Percentiles rank a stretch among this genome's conserved stretches.
phyloP scores from a whole-genome alignment of 257 asterid genomes.

The Jacaranda copaia region DNA sequence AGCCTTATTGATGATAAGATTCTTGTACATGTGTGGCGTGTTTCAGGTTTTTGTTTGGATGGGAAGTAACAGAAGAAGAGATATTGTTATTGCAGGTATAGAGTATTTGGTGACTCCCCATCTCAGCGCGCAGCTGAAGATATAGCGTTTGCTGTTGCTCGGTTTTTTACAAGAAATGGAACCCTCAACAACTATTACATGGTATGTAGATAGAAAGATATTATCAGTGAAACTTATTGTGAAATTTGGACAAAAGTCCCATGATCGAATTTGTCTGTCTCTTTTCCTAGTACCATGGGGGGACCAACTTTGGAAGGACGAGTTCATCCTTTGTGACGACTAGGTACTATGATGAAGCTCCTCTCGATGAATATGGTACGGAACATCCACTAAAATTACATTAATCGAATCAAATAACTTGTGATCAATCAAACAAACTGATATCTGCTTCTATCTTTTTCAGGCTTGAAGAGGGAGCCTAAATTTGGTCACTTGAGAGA shows the following conservation, averaged over 20 bases:
- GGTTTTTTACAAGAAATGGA: conserved; percentile 80
- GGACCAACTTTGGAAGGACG: conserved; percentile 88
- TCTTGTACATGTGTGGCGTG: neutral
- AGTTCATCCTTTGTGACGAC: conserved; percentile 90
- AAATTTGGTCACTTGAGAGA: conserved; percentile 87
- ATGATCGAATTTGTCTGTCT: neutral
- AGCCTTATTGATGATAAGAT: too few species aligned
- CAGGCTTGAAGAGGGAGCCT: conserved; percentile 86
- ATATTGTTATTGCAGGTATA: conserved; percentile 48
- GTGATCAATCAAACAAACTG: neutral
- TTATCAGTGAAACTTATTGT: too few species aligned
- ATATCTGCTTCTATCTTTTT: neutral
- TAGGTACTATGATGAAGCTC: conserved; percentile 97
- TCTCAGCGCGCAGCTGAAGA: conserved; percentile 93
- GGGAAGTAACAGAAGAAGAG: neutral
- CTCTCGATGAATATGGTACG: conserved; percentile 90
- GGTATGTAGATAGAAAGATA: conserved; percentile 40
- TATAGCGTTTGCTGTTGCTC: conserved; percentile 78
- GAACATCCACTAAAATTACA: neutral
- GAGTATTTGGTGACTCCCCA: conserved; percentile 88
- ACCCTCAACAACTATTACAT: conserved; percentile 88
- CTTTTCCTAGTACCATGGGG: conserved; percentile 73
- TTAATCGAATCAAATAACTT: neutral
- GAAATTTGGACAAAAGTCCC: neutral
- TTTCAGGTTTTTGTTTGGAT: neutral